A percentile compares a stretch with the other conserved stretches of the same genome.
These are phyloP conservation scores for Pelargonium australe DNA, from an alignment of 441 rosid genomes.

Conservation along the genomic window DNA sequence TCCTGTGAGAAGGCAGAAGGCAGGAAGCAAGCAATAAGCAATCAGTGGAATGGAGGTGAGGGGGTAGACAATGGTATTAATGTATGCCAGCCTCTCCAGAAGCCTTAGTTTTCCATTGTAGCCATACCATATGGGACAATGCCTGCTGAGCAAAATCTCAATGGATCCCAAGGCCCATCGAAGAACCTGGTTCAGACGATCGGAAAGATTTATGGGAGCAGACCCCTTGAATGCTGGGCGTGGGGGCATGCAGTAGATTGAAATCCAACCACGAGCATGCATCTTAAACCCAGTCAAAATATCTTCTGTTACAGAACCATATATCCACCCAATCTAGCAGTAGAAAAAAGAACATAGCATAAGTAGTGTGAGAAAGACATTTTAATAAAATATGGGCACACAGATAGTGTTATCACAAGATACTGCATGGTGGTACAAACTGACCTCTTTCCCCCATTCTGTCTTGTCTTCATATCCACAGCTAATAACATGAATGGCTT, in stretches of 20 bases:
- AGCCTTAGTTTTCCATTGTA: constrained; percentile 81
- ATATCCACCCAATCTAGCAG: constrained; percentile 91
- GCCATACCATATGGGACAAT: constrained; percentile 97
- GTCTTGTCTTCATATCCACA: constrained; percentile 96
- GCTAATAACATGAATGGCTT: constrained; percentile 95
- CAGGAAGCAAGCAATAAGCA: constrained; percentile 80
- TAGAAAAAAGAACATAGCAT: background rate
- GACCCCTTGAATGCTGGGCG: constrained; percentile 92
- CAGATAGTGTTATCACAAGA: too few relatives aligned
- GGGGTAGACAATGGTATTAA: constrained; percentile 83
- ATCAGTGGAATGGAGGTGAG: constrained; percentile 84
- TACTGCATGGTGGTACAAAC: background rate
- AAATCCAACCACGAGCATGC: constrained; percentile 99
- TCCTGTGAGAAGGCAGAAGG: constrained; percentile 90
- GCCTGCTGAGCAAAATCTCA: constrained; percentile 91
- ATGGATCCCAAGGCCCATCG: constrained; percentile 97
- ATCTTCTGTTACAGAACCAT: constrained; percentile 39
- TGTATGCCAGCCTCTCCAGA: constrained; percentile 84
- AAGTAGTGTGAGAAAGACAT: background rate
- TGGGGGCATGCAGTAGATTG: constrained; percentile 86
- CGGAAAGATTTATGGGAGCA: constrained; percentile 95
- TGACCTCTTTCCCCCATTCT: constrained; percentile 97
- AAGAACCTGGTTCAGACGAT: constrained; percentile 97
- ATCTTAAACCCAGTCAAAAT: constrained; percentile 97
- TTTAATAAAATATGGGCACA: background rate